These are phyloP conservation scores for Colletotrichum sp. DNA, from an alignment of 2,329 filamentous ascomycete species.

Conservation along the genomic window DNA sequence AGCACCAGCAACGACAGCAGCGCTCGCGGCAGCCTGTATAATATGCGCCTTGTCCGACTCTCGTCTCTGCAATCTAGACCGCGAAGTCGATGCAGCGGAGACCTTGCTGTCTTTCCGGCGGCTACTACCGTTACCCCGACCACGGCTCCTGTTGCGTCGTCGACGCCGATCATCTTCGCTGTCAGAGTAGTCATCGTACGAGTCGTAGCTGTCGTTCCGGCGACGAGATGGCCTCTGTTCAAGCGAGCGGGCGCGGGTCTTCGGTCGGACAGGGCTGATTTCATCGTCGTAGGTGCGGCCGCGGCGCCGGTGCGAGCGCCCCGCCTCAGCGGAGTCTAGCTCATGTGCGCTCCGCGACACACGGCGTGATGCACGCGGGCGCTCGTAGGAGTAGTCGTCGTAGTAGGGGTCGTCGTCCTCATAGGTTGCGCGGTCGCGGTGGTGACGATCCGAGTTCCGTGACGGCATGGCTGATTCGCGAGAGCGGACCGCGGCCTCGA, in stretches of 20 bases:
- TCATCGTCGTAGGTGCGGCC: background rate
- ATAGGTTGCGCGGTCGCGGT: background rate
- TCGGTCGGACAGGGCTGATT: background rate
- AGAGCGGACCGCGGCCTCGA: background rate
- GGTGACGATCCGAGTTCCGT: slow-evolving; percentile 2
- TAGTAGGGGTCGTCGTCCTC: slow-evolving; percentile 13
- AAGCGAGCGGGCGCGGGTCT: background rate
- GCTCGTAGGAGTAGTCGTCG: background rate
- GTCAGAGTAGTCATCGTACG: slow-evolving; percentile 9
- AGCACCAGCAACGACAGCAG: slow-evolving; percentile 18
- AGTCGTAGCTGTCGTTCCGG: background rate
- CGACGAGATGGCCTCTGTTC: background rate
- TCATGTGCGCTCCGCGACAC: slow-evolving; percentile 1
- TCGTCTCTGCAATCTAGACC: background rate
- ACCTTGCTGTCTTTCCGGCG: background rate
- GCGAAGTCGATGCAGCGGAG: background rate
- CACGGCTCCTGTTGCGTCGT: background rate
- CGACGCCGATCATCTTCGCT: slow-evolving; percentile 8
- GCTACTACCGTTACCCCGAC: background rate
- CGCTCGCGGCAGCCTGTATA: slow-evolving; percentile 15
- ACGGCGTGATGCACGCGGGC: background rate
- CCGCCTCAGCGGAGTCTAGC: background rate
- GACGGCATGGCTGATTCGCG: background rate
- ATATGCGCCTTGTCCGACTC: slow-evolving; percentile 8
- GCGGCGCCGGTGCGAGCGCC: background rate